Conservation (phyloP, 108 stramenopile genomes). For the Cyclostephanos invisitatus region DNA sequence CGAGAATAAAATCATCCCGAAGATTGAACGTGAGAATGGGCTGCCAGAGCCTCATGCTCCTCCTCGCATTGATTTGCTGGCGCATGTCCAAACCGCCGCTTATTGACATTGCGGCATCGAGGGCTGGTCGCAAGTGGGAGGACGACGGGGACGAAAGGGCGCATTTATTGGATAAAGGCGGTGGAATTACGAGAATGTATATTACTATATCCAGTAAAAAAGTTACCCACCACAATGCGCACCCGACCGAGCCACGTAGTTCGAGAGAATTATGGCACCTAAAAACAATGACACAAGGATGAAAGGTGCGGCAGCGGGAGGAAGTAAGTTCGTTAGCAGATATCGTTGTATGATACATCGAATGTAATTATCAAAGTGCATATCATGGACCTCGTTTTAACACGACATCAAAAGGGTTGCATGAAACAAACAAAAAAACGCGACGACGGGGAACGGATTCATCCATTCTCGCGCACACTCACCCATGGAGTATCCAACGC, state of each 20-base stretch:
- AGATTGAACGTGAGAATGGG: constrained; percentile 79
- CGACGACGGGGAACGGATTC: background rate
- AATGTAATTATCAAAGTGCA: too few species aligned
- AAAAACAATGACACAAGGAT: background rate
- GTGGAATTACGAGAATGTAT: background rate
- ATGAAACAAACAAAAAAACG: background rate
- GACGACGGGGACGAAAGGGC: background rate
- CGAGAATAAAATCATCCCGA: constrained; percentile 64
- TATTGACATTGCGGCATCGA: constrained; percentile 78
- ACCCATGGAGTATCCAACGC: constrained; percentile 86
- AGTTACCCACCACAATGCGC: constrained; percentile 33
- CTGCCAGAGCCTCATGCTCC: constrained; percentile 88
- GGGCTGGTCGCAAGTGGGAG: background rate
- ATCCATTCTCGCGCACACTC: background rate
- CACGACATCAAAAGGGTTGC: too few species aligned
- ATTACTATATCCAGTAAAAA: background rate
- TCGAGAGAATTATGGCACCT: constrained; percentile 75
- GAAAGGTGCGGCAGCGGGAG: background rate
- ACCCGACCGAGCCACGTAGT: constrained; percentile 84
- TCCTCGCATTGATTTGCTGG: constrained; percentile 56
- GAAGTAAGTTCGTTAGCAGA: background rate
- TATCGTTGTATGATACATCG: background rate
- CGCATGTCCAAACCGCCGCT: constrained; percentile 88
- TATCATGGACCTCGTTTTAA: too few species aligned
- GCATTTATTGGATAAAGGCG: background rate